These are phyloP conservation scores for Dacryopinax spathularia DNA, from an alignment of 768 basidiomycete species.

Conservation along the genomic window DNA sequence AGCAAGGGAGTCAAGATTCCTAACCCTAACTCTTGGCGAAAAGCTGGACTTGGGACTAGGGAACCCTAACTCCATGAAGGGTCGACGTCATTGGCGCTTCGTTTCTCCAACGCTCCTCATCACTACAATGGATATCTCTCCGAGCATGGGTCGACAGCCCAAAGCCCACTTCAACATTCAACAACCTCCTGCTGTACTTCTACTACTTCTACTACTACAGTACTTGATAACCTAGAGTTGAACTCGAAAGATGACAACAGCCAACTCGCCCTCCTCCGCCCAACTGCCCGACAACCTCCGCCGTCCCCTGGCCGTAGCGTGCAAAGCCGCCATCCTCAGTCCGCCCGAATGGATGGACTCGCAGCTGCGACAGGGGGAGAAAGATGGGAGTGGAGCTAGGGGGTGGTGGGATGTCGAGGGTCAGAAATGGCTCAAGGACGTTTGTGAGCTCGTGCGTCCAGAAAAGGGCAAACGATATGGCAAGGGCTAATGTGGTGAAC, in stretches of 20 bases:
- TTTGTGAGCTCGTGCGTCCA: conserved; percentile 2
- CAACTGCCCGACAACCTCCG: not conserved
- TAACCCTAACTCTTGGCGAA: no score
- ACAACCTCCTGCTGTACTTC: no score
- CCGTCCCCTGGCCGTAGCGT: conserved; percentile 8
- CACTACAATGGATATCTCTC: not conserved
- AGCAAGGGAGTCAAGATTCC: no score
- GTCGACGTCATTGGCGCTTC: conserved; percentile 2
- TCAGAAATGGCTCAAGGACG: conserved; percentile 5
- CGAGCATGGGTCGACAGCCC: not conserved
- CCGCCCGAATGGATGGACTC: conserved; percentile 3
- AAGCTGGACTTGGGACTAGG: no score
- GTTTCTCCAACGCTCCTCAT: no score
- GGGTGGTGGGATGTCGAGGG: conserved; percentile 9
- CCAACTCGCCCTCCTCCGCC: not conserved
- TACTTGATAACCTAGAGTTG: no score
- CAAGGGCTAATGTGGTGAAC: no score
- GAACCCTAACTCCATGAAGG: no score
- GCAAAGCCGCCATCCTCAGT: conserved; percentile 8
- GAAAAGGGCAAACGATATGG: no score
- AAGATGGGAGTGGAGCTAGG: not conserved
- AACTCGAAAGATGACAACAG: not conserved
- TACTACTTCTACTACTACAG: no score
- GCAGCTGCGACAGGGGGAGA: not conserved
- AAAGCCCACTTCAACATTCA: no score